Conservation (phyloP, 2,329 filamentous ascomycete genomes). For the Beauveria australis region DNA sequence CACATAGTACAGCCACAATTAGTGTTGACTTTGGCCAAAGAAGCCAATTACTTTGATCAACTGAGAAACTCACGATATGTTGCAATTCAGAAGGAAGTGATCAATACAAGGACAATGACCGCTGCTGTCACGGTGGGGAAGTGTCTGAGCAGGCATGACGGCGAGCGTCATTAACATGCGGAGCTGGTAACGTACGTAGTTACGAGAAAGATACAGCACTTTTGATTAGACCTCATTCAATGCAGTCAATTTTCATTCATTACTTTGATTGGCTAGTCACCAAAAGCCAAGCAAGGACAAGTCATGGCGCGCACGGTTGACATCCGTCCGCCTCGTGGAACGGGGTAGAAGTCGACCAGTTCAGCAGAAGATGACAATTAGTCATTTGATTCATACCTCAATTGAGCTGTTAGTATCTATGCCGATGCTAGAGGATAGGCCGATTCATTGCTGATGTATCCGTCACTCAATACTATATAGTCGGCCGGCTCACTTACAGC, state of each 20-base stretch:
- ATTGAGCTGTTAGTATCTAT: too few species aligned
- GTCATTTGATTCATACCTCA: neutral
- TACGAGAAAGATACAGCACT: neutral
- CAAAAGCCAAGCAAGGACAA: neutral
- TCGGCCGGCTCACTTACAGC: neutral
- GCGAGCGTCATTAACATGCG: neutral
- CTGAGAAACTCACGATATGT: neutral
- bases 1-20: neutral
- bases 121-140: neutral
- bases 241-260: neutral
- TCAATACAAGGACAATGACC: neutral
- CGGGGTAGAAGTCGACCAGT: neutral
- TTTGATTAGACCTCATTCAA: neutral
- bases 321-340: too few species aligned
- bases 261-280: neutral
- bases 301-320: neutral
- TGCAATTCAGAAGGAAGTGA: neutral
- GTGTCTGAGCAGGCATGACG: neutral
- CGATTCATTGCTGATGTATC: neutral
- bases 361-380: neutral
- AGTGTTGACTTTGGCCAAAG: too few species aligned
- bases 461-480: neutral
- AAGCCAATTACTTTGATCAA: too few species aligned
- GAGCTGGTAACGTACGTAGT: neutral
- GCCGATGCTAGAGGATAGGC: neutral